A percentile compares a stretch with the other conserved stretches of the same genome.
phyloP scores from a whole-genome alignment of 805 yeast species.

The Candida gorgasii region DNA sequence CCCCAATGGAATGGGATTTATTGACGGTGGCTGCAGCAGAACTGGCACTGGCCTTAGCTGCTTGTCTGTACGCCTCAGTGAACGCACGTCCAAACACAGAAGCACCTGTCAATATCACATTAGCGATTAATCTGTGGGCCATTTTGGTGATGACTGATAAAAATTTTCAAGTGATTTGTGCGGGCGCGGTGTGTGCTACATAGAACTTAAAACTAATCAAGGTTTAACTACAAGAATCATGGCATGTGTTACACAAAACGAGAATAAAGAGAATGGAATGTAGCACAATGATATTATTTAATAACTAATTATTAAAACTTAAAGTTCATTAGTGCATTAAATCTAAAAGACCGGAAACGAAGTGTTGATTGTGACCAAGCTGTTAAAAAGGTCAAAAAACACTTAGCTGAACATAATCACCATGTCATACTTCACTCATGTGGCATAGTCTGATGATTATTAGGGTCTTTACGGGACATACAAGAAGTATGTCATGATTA shows the following conservation, averaged over 20 bases:
- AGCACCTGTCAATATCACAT: slow-evolving; percentile 91
- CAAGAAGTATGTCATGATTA: slow-evolving; percentile 42
- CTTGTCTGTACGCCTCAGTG: slow-evolving; percentile 95
- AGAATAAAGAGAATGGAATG: slow-evolving; percentile 25
- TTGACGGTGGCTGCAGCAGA: slow-evolving; percentile 49
- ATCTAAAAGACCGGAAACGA: slow-evolving; percentile 80
- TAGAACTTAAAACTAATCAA: too few relatives aligned
- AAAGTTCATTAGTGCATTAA: slow-evolving; percentile 18
- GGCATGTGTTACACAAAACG: too few relatives aligned
- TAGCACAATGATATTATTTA: slow-evolving; percentile 57
- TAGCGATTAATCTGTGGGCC: slow-evolving; percentile 93
- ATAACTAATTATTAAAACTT: slow-evolving; percentile 36
- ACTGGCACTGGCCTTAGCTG: slow-evolving; percentile 89
- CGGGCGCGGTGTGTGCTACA: slow-evolving; percentile 6
- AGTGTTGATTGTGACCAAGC: slow-evolving; percentile 68
- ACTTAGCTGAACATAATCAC: slow-evolving; percentile 59
- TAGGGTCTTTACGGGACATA: slow-evolving; percentile 43
- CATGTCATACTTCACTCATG: slow-evolving; percentile 44
- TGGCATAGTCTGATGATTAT: slow-evolving; percentile 39
- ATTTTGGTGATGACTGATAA: slow-evolving; percentile 19
- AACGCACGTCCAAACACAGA: slow-evolving; percentile 95
- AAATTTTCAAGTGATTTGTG: slow-evolving; percentile 7
- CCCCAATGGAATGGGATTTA: slow-evolving; percentile 62
- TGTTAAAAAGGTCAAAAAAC: slow-evolving; percentile 71
- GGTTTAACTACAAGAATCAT: too few relatives aligned